Evolutionary conservation across 1,139 yeast genomes (phyloP).

Genomic region (Protomyces gravidus): DNA sequence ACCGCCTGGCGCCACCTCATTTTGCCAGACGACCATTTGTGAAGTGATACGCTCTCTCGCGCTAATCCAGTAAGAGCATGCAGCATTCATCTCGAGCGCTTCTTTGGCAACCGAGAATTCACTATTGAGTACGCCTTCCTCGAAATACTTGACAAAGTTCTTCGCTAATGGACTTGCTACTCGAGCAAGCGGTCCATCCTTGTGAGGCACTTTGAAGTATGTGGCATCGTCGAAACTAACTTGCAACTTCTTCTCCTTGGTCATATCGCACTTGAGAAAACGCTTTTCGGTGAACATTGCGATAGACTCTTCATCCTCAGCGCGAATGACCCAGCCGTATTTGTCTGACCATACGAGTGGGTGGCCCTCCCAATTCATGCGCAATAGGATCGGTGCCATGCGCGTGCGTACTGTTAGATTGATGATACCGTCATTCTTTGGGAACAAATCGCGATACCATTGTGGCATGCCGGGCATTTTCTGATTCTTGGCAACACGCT

Average conservation of each 20-base stretch:
- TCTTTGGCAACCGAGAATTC: slow-evolving; percentile 68
- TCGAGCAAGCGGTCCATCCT: slow-evolving; percentile 71
- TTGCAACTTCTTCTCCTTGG: slow-evolving; percentile 39
- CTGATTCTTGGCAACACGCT: slow-evolving; percentile 54
- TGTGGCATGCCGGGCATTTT: slow-evolving; percentile 87
- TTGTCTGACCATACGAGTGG: slow-evolving; percentile 76
- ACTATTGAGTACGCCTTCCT: slow-evolving; percentile 66
- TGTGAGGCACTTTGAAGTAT: slow-evolving; percentile 78
- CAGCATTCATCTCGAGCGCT: slow-evolving; percentile 68
- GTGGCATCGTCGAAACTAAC: slow-evolving; percentile 37
- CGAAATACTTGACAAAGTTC: slow-evolving; percentile 65
- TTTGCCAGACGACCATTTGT: slow-evolving; percentile 73
- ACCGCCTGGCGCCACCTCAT: slow-evolving; percentile 39
- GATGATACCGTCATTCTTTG: slow-evolving; percentile 46
- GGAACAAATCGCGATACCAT: slow-evolving; percentile 77
- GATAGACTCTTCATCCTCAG: slow-evolving; percentile 42
- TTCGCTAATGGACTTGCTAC: slow-evolving; percentile 80
- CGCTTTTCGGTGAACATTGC: slow-evolving; percentile 50
- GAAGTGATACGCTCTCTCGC: slow-evolving; percentile 75
- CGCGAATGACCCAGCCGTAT: slow-evolving; percentile 86
- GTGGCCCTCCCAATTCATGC: slow-evolving; percentile 77
- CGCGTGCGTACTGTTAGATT: slow-evolving; percentile 69
- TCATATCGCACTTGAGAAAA: slow-evolving; percentile 47
- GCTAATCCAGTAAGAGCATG: slow-evolving; percentile 91
- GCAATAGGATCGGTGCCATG: slow-evolving; percentile 67